phyloP scores from a whole-genome alignment of 495 filamentous ascomycete species.

The Wilcoxina mikolae region DNA sequence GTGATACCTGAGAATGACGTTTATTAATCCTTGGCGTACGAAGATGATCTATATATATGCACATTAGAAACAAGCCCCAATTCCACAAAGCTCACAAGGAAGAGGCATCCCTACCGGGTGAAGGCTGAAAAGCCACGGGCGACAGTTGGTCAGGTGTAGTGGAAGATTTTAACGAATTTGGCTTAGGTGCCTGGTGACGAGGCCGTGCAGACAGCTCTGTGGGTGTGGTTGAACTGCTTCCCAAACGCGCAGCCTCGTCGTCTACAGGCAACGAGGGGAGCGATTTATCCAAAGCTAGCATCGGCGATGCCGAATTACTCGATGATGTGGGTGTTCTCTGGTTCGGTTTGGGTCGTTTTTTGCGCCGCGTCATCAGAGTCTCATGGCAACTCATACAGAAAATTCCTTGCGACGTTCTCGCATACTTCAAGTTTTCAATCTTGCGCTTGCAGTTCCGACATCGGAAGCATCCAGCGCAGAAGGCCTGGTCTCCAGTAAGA shows the following conservation, averaged over 20 bases:
- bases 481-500: constrained; percentile 96
- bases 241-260: not conserved
- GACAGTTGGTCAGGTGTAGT: constrained; percentile 26
- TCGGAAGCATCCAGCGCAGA: constrained; percentile 91
- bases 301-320: constrained; percentile 44
- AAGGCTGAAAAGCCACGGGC: constrained; percentile 20
- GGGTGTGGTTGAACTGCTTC: constrained; percentile 34
- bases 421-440: constrained; percentile 97
- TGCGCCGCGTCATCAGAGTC: constrained; percentile 86
- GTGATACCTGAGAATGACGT: constrained; percentile 53
- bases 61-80: not conserved
- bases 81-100: not conserved
- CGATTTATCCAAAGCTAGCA: constrained; percentile 72
- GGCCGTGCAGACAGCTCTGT: constrained; percentile 58
- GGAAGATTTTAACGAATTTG: constrained; percentile 15
- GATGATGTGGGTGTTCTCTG: constrained; percentile 38
- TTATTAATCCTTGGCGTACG: constrained; percentile 34
- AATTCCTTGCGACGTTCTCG: constrained; percentile 91
- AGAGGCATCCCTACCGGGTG: constrained; percentile 9
- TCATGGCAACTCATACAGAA: constrained; percentile 99
- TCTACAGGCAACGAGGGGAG: not conserved
- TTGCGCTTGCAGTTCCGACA: constrained; percentile 97
- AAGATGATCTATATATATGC: constrained; percentile 14
- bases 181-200: constrained; percentile 29
- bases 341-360: constrained; percentile 61